A percentile compares a stretch with the other conserved stretches of the same genome.
phyloP scores from a whole-genome alignment of 1,284 basidiomycete genomes.

The Singerocomus inundabilis region DNA sequence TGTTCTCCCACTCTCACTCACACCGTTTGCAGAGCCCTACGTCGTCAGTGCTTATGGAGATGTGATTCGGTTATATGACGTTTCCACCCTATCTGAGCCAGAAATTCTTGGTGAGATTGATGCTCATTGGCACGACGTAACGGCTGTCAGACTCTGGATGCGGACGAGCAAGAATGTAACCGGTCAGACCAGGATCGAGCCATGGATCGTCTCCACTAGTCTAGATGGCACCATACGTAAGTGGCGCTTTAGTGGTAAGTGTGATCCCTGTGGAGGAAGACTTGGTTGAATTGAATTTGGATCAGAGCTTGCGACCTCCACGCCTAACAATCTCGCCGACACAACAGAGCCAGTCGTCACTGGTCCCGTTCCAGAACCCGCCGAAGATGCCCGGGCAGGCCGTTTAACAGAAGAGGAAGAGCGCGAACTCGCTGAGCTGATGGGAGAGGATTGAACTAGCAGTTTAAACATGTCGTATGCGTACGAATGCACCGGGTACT shows the following conservation, averaged over 20 bases:
- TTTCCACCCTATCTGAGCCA: constrained; percentile 60
- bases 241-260: constrained; percentile 74
- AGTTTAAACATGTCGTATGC: background rate
- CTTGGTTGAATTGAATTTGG: background rate
- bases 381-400: constrained; percentile 26
- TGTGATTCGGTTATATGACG: constrained; percentile 70
- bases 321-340: constrained; percentile 33
- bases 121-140: constrained; percentile 87
- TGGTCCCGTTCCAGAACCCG: constrained; percentile 19
- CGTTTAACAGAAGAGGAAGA: constrained; percentile 74
- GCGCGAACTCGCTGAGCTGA: constrained; percentile 75
- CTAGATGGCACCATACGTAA: constrained; percentile 83
- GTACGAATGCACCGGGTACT: constrained; percentile 17
- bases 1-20: constrained; percentile 65
- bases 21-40: constrained; percentile 63
- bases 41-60: constrained; percentile 83
- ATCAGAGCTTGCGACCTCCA: constrained; percentile 51
- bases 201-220: constrained; percentile 80
- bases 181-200: constrained; percentile 50
- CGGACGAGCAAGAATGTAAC: constrained; percentile 45
- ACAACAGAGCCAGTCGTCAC: constrained; percentile 24
- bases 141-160: constrained; percentile 70
- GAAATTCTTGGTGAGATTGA: constrained; percentile 70
- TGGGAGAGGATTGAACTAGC: constrained; percentile 50
- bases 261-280: background rate